Conservation (phyloP, 768 basidiomycete species). For the Boletus rex-veris region DNA sequence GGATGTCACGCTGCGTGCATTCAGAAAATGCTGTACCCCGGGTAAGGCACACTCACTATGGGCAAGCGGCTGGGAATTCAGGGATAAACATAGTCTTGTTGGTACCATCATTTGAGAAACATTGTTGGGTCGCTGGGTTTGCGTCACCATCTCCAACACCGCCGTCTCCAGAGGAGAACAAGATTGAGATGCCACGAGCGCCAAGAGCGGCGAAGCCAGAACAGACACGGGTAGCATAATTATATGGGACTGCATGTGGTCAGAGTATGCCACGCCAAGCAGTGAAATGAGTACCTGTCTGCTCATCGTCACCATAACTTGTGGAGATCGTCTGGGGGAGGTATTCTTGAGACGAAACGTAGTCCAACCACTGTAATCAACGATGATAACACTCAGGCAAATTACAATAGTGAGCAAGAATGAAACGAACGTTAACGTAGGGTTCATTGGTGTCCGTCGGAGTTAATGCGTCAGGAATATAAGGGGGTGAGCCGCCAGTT, state of each 20-base stretch:
- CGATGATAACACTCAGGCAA: not conserved
- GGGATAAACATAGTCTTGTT: constrained; percentile 55
- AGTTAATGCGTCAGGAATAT: constrained; percentile 43
- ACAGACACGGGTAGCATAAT: constrained; percentile 59
- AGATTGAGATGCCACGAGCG: constrained; percentile 59
- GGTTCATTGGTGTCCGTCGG: constrained; percentile 48
- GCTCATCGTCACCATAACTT: constrained; percentile 71
- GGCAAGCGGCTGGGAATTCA: constrained; percentile 59
- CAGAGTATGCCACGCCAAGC: not conserved
- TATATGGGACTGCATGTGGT: constrained; percentile 45
- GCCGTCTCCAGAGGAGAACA: constrained; percentile 63
- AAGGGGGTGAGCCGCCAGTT: constrained; percentile 61
- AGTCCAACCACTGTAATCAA: constrained; percentile 56
- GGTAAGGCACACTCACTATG: constrained; percentile 38
- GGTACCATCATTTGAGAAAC: constrained; percentile 55
- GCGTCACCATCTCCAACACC: constrained; percentile 66
- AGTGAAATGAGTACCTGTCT: constrained; percentile 44
- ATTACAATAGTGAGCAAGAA: not conserved
- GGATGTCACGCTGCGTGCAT: constrained; percentile 52
- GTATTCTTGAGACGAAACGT: constrained; percentile 42
- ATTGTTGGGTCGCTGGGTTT: constrained; percentile 49
- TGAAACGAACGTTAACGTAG: constrained; percentile 37
- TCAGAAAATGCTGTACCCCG: not conserved
- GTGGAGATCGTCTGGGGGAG: constrained; percentile 65
- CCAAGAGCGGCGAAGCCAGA: constrained; percentile 62